Conservation (phyloP, 2,329 filamentous ascomycete genomes). For the Penicillium brevicompactum region DNA sequence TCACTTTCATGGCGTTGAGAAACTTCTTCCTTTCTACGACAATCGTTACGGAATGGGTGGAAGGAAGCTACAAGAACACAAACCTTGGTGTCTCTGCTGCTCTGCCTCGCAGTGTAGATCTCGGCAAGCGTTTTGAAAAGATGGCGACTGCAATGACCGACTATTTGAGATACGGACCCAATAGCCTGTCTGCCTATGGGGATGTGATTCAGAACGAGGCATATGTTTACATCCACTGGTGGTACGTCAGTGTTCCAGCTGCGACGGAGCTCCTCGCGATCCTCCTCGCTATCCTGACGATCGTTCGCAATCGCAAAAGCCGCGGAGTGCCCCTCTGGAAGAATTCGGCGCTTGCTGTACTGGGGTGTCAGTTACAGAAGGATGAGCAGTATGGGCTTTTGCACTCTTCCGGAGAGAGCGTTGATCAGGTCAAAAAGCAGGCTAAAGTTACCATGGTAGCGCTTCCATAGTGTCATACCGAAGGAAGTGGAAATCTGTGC, state of each 20-base stretch:
- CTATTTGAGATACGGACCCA: conserved; percentile 14
- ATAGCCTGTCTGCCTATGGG: conserved; percentile 9
- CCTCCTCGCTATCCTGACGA: conserved; percentile 15
- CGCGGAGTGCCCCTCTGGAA: conserved; percentile 19
- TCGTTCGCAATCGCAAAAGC: conserved; percentile 14
- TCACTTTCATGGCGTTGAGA: conserved; percentile 2
- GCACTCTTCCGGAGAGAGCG: conserved; percentile 8
- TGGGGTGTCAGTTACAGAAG: conserved; percentile 12
- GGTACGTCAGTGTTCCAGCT: conserved; percentile 16
- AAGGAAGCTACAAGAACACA: conserved; percentile 5
- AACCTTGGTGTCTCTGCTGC: conserved; percentile 12
- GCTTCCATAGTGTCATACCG: conserved; percentile 8
- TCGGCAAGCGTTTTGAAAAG: conserved; percentile 11
- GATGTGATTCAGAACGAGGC: conserved; percentile 9
- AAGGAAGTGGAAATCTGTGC: neutral
- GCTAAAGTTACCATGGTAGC: conserved; percentile 10
- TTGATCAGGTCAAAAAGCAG: conserved; percentile 5
- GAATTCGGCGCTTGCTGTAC: conserved; percentile 19
- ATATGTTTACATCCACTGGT: conserved; percentile 18
- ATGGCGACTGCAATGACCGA: conserved; percentile 18
- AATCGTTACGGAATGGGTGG: conserved; percentile 8
- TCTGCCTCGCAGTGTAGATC: conserved; percentile 8
- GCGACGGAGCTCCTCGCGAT: conserved; percentile 10
- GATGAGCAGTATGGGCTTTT: conserved; percentile 7
- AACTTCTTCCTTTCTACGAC: conserved; percentile 12